Percentiles rank a stretch among this genome's conserved stretches.
phyloP scores from a whole-genome alignment of 192 early-diverging fungal genomes.

The Piromyces finnis region DNA sequence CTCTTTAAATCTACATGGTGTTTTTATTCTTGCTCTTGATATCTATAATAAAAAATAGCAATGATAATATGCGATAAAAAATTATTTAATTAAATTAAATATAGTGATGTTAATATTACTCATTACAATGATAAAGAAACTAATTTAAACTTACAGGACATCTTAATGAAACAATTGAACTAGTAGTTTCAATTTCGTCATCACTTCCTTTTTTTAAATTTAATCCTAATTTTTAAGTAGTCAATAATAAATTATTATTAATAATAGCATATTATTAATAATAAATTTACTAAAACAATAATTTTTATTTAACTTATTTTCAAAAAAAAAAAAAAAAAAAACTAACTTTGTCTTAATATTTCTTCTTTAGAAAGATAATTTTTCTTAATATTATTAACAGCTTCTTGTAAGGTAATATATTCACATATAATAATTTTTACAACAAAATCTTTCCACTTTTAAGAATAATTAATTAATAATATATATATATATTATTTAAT shows the following conservation, averaged over 20 bases:
- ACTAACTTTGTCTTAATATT: neutral
- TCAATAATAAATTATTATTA: no score
- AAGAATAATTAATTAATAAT: neutral
- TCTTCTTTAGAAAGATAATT: neutral
- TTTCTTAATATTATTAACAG: neutral
- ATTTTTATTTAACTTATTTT: no score
- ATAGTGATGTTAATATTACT: no score
- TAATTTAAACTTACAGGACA: neutral
- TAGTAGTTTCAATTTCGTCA: neutral
- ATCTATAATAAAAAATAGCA: constrained; percentile 8
- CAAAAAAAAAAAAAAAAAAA: neutral
- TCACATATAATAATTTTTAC: neutral
- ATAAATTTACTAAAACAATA: no score
- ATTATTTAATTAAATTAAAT: no score
- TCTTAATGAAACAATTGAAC: neutral
- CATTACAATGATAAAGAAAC: no score
- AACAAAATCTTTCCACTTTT: neutral
- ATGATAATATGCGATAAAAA: no score
- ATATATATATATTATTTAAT: no score
- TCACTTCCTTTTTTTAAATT: neutral
- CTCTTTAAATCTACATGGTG: constrained; percentile 32
- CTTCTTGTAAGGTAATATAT: neutral
- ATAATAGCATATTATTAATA: no score
- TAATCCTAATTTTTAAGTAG: neutral
- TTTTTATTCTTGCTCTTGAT: constrained; percentile 39